Evolutionary conservation across 257 asterid species (phyloP).

Genomic region (Knoxia roxburghii): DNA sequence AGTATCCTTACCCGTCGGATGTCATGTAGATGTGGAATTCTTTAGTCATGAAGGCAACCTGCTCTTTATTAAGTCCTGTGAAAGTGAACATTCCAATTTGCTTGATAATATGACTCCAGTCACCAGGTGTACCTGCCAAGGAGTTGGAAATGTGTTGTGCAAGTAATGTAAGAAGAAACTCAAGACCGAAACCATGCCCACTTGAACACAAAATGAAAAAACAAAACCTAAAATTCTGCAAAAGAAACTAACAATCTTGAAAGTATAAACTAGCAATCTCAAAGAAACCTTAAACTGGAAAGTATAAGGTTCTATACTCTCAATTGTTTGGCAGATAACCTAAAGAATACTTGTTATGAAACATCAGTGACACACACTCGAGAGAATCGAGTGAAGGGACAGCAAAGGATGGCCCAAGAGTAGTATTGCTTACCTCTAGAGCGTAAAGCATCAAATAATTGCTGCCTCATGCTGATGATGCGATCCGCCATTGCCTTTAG

Average conservation of each 20-base stretch:
- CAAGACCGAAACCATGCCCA: slow-evolving; percentile 4
- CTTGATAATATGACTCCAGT: slow-evolving; percentile 98
- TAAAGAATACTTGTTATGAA: background rate
- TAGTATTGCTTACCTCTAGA: slow-evolving; percentile 47
- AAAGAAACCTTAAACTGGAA: too few species aligned
- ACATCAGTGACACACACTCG: background rate
- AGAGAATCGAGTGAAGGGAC: background rate
- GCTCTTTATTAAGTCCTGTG: slow-evolving; percentile 76
- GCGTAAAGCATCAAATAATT: slow-evolving; percentile 73
- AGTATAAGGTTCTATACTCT: background rate
- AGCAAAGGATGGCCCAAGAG: background rate
- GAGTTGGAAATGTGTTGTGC: background rate
- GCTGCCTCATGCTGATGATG: slow-evolving; percentile 85
- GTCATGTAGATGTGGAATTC: slow-evolving; percentile 97
- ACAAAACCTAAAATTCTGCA: too few species aligned
- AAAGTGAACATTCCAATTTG: slow-evolving; percentile 99
- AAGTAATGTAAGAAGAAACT: too few species aligned
- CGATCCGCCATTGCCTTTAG: slow-evolving; percentile 99
- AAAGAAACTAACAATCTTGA: too few species aligned
- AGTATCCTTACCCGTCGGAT: slow-evolving; percentile 72
- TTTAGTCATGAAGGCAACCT: slow-evolving; percentile 81
- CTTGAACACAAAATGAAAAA: too few species aligned
- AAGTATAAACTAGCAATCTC: too few species aligned
- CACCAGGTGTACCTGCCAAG: slow-evolving; percentile 91
- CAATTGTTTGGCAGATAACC: background rate